These are phyloP conservation scores for Podaxis sp. DNA, from an alignment of 768 basidiomycete genomes.

Conservation along the genomic window DNA sequence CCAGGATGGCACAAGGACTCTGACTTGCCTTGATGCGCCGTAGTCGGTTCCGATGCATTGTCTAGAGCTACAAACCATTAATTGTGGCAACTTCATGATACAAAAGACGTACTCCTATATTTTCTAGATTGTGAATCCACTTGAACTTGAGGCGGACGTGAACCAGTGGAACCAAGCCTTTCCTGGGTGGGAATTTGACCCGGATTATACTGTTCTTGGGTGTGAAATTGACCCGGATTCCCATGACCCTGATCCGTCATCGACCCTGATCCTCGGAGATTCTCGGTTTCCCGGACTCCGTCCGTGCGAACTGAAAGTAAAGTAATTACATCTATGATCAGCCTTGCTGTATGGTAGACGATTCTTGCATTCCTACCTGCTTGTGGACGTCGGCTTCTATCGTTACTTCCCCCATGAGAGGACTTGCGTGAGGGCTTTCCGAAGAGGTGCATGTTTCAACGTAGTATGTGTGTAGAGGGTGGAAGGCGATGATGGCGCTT, in stretches of 20 bases:
- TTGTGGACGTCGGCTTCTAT: neutral
- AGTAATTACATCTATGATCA: neutral
- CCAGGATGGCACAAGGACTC: conserved; percentile 19
- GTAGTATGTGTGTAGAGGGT: neutral
- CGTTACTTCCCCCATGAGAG: neutral
- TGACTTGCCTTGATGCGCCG: conserved; percentile 4
- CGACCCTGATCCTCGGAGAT: neutral
- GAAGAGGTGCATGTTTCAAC: neutral
- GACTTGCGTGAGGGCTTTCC: neutral
- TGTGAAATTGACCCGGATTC: neutral
- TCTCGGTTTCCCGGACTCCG: too few relatives aligned
- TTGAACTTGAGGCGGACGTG: too few relatives aligned
- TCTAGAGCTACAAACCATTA: neutral
- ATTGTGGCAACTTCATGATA: neutral
- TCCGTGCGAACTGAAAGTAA: too few relatives aligned
- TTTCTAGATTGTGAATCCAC: neutral
- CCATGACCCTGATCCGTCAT: neutral
- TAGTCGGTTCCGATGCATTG: neutral
- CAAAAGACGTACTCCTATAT: neutral
- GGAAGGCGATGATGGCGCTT: neutral
- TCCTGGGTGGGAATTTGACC: too few relatives aligned
- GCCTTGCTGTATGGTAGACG: neutral
- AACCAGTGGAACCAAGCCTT: too few relatives aligned
- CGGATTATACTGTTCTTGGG: neutral
- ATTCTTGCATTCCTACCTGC: neutral